Percentiles rank a stretch among this genome's conserved stretches.
phyloP scores from a whole-genome alignment of 2,329 filamentous ascomycete genomes.

The Fusarium mundagurra region DNA sequence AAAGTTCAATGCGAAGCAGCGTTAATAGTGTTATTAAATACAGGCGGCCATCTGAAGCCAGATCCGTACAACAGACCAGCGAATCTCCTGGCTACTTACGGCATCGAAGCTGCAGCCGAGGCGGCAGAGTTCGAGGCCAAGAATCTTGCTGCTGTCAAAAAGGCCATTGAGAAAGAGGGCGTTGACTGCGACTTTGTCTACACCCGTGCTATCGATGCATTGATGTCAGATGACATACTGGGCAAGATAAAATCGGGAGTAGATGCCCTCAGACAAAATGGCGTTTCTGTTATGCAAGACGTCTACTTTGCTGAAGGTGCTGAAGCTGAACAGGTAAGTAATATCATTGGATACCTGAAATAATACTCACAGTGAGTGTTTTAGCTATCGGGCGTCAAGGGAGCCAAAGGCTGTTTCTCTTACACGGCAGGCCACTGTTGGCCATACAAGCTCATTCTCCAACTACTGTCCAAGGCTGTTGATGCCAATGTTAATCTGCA shows the following conservation, averaged over 20 bases:
- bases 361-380: accelerated
- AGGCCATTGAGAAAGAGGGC: not conserved
- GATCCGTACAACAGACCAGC: not conserved
- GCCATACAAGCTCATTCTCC: slow-evolving; percentile 2
- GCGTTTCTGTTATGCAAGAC: not conserved
- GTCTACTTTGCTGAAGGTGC: not conserved
- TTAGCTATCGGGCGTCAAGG: not conserved
- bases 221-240: not conserved
- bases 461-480: not conserved
- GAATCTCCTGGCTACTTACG: not conserved
- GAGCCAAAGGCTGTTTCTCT: not conserved
- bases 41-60: not conserved
- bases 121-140: not conserved
- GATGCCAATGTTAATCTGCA: not conserved
- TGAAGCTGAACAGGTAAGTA: not conserved
- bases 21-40: too few relatives aligned
- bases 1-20: too few relatives aligned
- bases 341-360: accelerated
- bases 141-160: not conserved
- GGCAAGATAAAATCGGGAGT: not conserved
- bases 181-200: slow-evolving; percentile 1
- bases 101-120: not conserved
- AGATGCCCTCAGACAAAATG: not conserved
- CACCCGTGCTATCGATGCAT: not conserved
- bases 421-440: not conserved